Percentiles rank a stretch among this genome's conserved stretches.
Conservation (phyloP, 1,284 basidiomycete genomes). For the Polyporus tsugae region DNA sequence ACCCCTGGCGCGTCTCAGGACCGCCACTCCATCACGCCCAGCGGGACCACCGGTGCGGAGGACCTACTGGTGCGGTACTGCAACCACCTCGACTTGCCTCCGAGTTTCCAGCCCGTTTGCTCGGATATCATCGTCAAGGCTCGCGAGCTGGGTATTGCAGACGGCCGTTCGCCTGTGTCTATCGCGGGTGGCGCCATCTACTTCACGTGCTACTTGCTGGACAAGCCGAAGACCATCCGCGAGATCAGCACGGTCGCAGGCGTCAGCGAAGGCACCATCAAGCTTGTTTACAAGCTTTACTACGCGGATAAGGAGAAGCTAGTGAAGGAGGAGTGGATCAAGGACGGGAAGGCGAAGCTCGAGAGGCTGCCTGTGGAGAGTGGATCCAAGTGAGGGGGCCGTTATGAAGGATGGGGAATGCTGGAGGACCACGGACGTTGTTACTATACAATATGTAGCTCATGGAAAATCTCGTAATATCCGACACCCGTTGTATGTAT, state of each 20-base stretch:
- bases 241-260: conserved; percentile 96
- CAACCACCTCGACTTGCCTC: conserved; percentile 91
- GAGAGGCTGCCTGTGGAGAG: conserved; percentile 51
- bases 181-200: conserved; percentile 97
- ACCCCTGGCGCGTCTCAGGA: conserved; percentile 68
- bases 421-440: conserved; percentile 16
- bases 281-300: conserved; percentile 83
- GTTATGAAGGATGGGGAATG: neutral
- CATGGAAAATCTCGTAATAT: conserved; percentile 19
- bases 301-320: conserved; percentile 74
- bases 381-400: conserved; percentile 34
- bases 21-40: conserved; percentile 47
- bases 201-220: conserved; percentile 89
- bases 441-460: conserved; percentile 20
- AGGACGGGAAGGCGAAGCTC: conserved; percentile 76
- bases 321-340: conserved; percentile 85
- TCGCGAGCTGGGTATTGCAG: conserved; percentile 86
- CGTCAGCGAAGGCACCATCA: conserved; percentile 97
- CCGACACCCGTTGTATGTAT: conserved; percentile 30
- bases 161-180: conserved; percentile 94
- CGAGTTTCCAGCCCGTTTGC: conserved; percentile 84
- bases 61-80: conserved; percentile 93
- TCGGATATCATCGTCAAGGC: conserved; percentile 87
- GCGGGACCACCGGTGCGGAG: conserved; percentile 72
- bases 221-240: conserved; percentile 76